Percentiles rank a stretch among this genome's conserved stretches.
These are phyloP conservation scores for Leishmania tropica DNA, from an alignment of 208 protist genomes.

Conservation along the genomic window DNA sequence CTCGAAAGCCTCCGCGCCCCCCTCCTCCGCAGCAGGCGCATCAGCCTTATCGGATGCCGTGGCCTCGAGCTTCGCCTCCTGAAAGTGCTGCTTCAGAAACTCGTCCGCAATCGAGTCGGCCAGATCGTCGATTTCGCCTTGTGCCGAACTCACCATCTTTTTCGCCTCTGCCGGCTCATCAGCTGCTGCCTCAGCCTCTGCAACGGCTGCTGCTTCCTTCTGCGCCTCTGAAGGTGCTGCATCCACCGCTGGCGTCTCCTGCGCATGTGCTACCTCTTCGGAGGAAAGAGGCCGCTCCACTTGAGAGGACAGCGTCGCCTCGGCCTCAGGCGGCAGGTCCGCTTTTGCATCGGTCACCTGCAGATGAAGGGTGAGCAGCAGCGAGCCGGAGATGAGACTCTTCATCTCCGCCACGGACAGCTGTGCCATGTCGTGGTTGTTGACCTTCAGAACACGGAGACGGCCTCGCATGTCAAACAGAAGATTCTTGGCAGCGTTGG, in stretches of 20 bases:
- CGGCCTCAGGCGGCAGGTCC: conserved; percentile 10
- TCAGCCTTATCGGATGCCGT: conserved; percentile 8
- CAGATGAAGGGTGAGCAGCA: conserved; percentile 38
- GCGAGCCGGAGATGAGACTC: conserved; percentile 13
- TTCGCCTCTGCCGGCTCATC: neutral
- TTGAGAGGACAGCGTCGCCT: neutral
- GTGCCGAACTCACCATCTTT: neutral
- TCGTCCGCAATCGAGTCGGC: conserved; percentile 24
- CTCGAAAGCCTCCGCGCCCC: neutral
- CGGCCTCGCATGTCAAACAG: conserved; percentile 41
- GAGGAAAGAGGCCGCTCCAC: neutral
- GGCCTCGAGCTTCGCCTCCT: conserved; percentile 16
- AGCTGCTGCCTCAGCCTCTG: neutral
- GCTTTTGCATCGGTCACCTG: conserved; percentile 28
- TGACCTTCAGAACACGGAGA: conserved; percentile 45
- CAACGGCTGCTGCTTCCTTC: conserved; percentile 2
- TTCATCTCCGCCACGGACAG: conserved; percentile 15
- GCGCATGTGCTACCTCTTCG: neutral
- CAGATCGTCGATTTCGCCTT: conserved; percentile 11
- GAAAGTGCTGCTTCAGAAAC: conserved; percentile 32
- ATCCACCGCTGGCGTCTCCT: neutral
- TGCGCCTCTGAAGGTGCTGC: neutral
- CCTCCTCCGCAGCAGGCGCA: neutral
- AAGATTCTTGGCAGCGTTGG: conserved; percentile 48
- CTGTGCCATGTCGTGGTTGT: conserved; percentile 36